Percentiles rank a stretch among this genome's conserved stretches.
These are phyloP conservation scores for Agaricus subrufescens DNA, from an alignment of 768 basidiomycete species.

Conservation along the genomic window DNA sequence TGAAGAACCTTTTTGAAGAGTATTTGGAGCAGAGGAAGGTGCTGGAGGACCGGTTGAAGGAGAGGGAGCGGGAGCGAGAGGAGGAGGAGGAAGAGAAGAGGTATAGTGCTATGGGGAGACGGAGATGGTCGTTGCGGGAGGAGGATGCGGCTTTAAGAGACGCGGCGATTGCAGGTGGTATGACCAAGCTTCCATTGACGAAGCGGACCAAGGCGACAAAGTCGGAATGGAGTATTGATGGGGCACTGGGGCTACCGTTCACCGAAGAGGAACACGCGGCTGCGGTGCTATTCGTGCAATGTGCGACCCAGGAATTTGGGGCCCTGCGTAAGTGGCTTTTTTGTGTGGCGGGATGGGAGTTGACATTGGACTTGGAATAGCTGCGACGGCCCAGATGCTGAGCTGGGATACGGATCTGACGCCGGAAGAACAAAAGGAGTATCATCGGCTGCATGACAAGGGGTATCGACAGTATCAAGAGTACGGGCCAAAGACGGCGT, in stretches of 20 bases:
- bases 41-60: conserved; percentile 6
- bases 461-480: conserved; percentile 10
- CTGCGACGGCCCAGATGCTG: conserved; percentile 10
- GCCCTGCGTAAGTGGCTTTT: conserved; percentile 5
- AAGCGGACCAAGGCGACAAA: conserved; percentile 6
- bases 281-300: conserved; percentile 10
- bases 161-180: background rate
- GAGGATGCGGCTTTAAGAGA: conserved; percentile 1
- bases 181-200: background rate
- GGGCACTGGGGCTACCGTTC: conserved; percentile 6
- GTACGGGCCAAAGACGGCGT: conserved; percentile 9
- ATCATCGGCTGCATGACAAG: conserved; percentile 11
- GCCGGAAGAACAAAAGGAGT: conserved; percentile 7
- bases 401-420: conserved; percentile 11
- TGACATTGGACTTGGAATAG: background rate
- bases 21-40: conserved; percentile 9
- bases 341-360: background rate
- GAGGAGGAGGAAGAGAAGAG: conserved; percentile 8
- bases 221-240: conserved; percentile 6
- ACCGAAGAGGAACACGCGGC: conserved; percentile 10
- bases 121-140: conserved; percentile 7
- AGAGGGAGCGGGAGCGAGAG: conserved; percentile 4
- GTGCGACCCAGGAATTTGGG: conserved; percentile 10
- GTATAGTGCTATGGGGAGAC: conserved; percentile 7
- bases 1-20: conserved; percentile 10